A percentile compares a stretch with the other conserved stretches of the same genome.
These are phyloP conservation scores for Populus hybrid DNA, from an alignment of 441 rosid species.

Conservation along the genomic window DNA sequence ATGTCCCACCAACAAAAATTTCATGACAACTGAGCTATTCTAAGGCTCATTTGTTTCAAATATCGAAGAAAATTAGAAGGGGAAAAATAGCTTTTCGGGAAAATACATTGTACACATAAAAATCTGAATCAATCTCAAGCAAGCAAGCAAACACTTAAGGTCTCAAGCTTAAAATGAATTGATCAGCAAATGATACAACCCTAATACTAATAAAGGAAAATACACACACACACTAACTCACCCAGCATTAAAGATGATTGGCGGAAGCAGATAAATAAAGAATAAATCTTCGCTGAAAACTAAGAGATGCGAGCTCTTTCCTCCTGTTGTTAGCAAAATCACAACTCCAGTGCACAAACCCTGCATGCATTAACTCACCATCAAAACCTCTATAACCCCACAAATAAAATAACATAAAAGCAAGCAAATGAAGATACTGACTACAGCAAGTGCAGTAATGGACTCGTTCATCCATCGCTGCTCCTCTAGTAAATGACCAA, in stretches of 20 bases:
- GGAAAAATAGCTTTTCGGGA: not conserved
- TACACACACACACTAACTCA: constrained; percentile 20
- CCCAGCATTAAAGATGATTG: constrained; percentile 96
- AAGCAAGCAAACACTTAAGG: too few relatives aligned
- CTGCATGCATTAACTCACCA: constrained; percentile 36
- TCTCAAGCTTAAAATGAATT: too few relatives aligned
- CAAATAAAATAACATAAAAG: not conserved
- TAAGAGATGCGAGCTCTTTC: constrained; percentile 72
- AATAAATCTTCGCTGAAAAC: constrained; percentile 92
- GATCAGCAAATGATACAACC: too few relatives aligned
- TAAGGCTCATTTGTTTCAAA: not conserved
- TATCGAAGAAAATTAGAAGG: not conserved
- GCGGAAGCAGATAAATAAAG: constrained; percentile 96
- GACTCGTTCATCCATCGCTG: constrained; percentile 91
- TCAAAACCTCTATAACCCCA: not conserved
- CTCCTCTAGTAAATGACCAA: constrained; percentile 83
- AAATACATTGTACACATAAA: too few relatives aligned
- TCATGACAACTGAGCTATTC: not conserved
- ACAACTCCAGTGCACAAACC: constrained; percentile 79
- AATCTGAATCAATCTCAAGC: too few relatives aligned
- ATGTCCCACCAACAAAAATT: not conserved
- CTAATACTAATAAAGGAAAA: too few relatives aligned
- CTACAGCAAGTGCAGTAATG: constrained; percentile 81
- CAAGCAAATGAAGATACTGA: constrained; percentile 28
- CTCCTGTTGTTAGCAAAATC: constrained; percentile 72